Evolutionary conservation across 2,329 filamentous ascomycete genomes (phyloP).

Genomic region (Penicillium corylophilum): DNA sequence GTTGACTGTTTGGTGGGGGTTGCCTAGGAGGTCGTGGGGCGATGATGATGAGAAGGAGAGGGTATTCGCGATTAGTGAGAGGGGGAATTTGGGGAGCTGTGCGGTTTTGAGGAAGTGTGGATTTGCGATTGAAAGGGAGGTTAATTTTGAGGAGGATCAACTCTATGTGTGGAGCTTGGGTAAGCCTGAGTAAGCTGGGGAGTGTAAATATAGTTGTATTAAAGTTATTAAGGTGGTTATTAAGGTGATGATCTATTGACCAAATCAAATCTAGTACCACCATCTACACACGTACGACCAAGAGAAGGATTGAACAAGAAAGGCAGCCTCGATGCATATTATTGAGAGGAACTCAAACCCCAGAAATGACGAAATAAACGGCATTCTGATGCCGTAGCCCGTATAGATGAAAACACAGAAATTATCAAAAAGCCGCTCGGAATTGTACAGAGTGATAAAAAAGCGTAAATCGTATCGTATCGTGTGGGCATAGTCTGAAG

Average conservation of each 20-base stretch:
- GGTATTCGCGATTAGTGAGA: slow-evolving; percentile 22
- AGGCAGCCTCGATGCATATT: not conserved
- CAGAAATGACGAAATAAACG: not conserved
- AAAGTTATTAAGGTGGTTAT: too few species aligned
- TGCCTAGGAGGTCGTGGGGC: slow-evolving; percentile 7
- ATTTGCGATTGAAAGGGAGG: slow-evolving; percentile 11
- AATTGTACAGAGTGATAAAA: slow-evolving; percentile 11
- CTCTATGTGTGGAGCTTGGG: slow-evolving; percentile 14
- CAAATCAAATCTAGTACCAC: too few species aligned
- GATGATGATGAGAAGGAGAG: slow-evolving; percentile 10
- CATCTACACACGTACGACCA: not conserved
- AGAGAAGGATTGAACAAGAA: too few species aligned
- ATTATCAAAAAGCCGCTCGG: slow-evolving; percentile 7
- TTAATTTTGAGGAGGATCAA: slow-evolving; percentile 9
- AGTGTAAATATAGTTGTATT: too few species aligned
- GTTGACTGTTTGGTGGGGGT: slow-evolving; percentile 26
- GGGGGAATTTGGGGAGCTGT: slow-evolving; percentile 16
- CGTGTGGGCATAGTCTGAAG: not conserved
- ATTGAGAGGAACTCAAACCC: not conserved
- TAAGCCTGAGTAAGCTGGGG: not conserved
- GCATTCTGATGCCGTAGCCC: not conserved
- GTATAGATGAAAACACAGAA: not conserved
- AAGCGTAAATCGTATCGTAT: not conserved
- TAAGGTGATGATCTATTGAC: too few species aligned
- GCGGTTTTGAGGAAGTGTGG: slow-evolving; percentile 27